A percentile compares a stretch with the other conserved stretches of the same genome.
phyloP scores from a whole-genome alignment of 2,329 filamentous ascomycete genomes.

The Periglandula ipomoeae region DNA sequence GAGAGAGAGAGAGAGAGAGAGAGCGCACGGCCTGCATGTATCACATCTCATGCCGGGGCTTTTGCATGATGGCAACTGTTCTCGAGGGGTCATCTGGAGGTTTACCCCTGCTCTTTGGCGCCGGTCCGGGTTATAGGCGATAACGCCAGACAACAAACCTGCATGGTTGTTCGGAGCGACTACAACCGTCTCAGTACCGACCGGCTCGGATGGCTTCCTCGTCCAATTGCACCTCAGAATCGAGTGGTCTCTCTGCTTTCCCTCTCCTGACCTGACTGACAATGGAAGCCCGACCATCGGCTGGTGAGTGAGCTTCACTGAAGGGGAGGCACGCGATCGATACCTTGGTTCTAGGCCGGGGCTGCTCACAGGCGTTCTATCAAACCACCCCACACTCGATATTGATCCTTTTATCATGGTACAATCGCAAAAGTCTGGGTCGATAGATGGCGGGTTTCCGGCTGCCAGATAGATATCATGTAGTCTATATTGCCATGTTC shows the following conservation, averaged over 20 bases:
- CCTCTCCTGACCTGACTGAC: too few relatives aligned
- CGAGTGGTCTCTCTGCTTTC: too few relatives aligned
- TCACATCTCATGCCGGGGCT: not conserved
- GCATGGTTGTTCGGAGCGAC: not conserved
- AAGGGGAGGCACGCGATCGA: not conserved
- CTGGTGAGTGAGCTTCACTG: too few relatives aligned
- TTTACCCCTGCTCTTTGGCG: conserved; percentile 1
- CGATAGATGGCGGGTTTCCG: not conserved
- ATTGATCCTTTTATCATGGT: not conserved
- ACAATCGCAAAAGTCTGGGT: not conserved
- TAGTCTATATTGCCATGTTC: not conserved
- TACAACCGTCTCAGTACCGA: not conserved
- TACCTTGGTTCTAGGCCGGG: not conserved
- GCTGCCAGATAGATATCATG: not conserved
- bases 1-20: too few relatives aligned
- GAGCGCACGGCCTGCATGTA: too few relatives aligned
- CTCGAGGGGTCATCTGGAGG: conserved; percentile 4
- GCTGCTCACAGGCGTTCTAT: not conserved
- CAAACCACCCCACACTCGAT: not conserved
- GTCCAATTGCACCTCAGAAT: not conserved
- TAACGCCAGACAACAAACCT: not conserved
- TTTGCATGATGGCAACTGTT: not conserved
- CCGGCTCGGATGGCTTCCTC: not conserved
- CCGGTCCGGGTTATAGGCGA: not conserved
- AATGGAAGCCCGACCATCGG: too few relatives aligned